A percentile compares a stretch with the other conserved stretches of the same genome.
These are phyloP conservation scores for Trypanosoma vivax DNA, from an alignment of 208 protist genomes.

Conservation along the genomic window DNA sequence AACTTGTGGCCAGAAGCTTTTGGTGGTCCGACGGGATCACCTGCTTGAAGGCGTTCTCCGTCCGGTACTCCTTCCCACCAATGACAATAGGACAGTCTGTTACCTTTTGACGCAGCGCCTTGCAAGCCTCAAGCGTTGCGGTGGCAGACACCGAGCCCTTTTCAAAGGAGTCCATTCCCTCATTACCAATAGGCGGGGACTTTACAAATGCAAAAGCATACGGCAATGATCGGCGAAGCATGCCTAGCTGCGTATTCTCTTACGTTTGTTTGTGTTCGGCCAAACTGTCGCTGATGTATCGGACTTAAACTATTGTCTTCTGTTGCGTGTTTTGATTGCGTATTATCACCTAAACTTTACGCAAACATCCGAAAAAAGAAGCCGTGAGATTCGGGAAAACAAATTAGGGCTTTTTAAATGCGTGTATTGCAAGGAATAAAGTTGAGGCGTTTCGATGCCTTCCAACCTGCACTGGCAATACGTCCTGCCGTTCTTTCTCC, in stretches of 20 bases:
- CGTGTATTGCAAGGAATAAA: no score
- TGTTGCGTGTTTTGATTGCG: no score
- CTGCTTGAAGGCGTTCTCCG: slow-evolving; percentile 51
- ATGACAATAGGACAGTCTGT: slow-evolving; percentile 90
- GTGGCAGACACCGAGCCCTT: slow-evolving; percentile 55
- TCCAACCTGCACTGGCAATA: no score
- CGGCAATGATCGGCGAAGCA: slow-evolving; percentile 71
- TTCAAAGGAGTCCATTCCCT: slow-evolving; percentile 85
- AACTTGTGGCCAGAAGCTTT: slow-evolving; percentile 61
- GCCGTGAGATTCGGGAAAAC: no score
- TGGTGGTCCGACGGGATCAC: slow-evolving; percentile 78
- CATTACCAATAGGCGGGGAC: slow-evolving; percentile 70
- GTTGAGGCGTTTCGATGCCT: no score
- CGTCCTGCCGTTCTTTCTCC: no score
- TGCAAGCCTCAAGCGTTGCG: slow-evolving; percentile 62
- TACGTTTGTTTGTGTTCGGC: no score
- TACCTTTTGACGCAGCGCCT: slow-evolving; percentile 32
- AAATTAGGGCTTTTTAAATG: no score
- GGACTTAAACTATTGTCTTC: no score
- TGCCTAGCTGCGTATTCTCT: slow-evolving; percentile 3
- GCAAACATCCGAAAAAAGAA: no score
- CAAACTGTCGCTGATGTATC: no score
- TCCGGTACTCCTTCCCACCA: slow-evolving; percentile 80
- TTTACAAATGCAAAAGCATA: slow-evolving; percentile 51
- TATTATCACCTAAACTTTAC: no score